Base-by-base conservation (phyloP, 495 filamentous ascomycete genomes). In the Xylaria sp. region DNA sequence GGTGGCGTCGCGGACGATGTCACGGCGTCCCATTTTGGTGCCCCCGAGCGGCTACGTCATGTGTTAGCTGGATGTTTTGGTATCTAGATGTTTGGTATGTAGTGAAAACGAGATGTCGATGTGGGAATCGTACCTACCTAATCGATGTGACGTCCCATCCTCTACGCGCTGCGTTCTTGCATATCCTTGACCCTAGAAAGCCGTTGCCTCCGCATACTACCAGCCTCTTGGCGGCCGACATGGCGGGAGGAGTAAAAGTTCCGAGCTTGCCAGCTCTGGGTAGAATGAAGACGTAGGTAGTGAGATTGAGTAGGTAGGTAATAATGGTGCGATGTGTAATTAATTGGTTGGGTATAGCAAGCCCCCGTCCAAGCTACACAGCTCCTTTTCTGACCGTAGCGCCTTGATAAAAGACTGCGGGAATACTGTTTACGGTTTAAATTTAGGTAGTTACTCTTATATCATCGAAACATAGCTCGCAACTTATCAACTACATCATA, bases 131-230 rank as follows among this genome's bases (percentile, higher is more conserved):
- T 35, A n/a, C 37, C 7, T 88, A 93, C 93, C 93, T 96, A 71
- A 98, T 88, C 4, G 94, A 97, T 37, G 88, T 94, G 19, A 98
- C 95, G 63, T 91, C 87, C 95, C 95, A 98, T 59, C 93, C 92
- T 71, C 93, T 85, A 52, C 89, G 83, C 53, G 91, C 88, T 37
- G 93, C 96, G 46, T 91, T 90, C 87, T 93, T 95, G 82, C 95
- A 98, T 82, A 99, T 97, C 64, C 94, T 86, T 33, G 92, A 94
- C 17, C 94, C 94, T 85, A 99, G 81, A 78, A 99, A 99, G n/a
- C 96, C 96, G 77, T 90, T 97, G 65, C 96, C 96, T 65, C 96
- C 96, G 61, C 92, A 95, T 61, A 99, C 94, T 48, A 98, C 89
- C 17, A 99, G 81, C 76, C 87, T 88, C 82, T 92, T 96, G 33